Evolutionary conservation across 2,329 filamentous ascomycete genomes (phyloP).

Genomic region (Pseudogymnoascus pannorum): DNA sequence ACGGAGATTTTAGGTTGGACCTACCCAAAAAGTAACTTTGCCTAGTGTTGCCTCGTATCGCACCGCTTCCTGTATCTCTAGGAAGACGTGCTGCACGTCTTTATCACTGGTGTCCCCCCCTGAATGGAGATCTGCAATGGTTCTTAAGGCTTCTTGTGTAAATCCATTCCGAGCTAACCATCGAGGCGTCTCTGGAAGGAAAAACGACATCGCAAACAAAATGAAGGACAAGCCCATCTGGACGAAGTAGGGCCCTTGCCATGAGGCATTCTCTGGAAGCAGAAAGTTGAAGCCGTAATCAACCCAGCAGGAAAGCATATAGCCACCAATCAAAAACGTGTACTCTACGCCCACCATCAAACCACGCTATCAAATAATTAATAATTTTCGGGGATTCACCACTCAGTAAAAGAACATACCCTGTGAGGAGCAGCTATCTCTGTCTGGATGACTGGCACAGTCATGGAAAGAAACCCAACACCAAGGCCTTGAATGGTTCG

Average conservation of each 20-base stretch:
- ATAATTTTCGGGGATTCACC: background rate
- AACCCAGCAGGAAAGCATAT: conserved; percentile 35
- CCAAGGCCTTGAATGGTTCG: conserved; percentile 35
- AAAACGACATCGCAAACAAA: conserved; percentile 31
- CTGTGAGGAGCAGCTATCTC: conserved; percentile 32
- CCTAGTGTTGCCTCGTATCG: conserved; percentile 31
- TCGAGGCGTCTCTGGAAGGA: conserved; percentile 33
- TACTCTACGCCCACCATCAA: conserved; percentile 36
- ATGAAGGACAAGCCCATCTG: conserved; percentile 30
- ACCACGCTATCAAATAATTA: conserved; percentile 21
- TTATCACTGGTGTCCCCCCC: conserved; percentile 30
- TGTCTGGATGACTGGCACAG: conserved; percentile 36
- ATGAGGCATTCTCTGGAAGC: conserved; percentile 29
- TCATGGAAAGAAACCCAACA: conserved; percentile 34
- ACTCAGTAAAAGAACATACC: background rate
- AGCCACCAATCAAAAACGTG: conserved; percentile 31
- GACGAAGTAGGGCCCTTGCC: conserved; percentile 29
- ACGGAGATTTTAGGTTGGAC: background rate
- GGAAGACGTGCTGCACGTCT: conserved; percentile 31
- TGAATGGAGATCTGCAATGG: conserved; percentile 34
- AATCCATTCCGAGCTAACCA: conserved; percentile 37
- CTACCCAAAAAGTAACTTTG: conserved; percentile 29
- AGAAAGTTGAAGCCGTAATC: conserved; percentile 34
- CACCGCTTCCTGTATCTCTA: conserved; percentile 34
- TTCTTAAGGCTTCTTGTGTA: conserved; percentile 33